phyloP scores from a whole-genome alignment of 805 yeast genomes.

The Diddensiella santjacobensis region DNA sequence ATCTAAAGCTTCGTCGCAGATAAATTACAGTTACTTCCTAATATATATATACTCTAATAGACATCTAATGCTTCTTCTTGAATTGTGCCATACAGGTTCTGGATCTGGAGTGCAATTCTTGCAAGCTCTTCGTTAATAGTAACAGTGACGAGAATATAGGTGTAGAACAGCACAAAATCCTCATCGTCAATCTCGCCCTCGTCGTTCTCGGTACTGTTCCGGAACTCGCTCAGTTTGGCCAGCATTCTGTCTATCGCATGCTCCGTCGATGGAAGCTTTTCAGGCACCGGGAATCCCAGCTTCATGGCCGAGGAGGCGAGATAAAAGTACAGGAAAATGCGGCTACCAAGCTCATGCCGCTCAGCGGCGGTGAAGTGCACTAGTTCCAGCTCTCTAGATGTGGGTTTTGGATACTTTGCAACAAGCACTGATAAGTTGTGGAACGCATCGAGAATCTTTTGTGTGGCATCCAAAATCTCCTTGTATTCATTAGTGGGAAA shows the following conservation, averaged over 20 bases:
- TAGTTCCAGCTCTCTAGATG: slow-evolving; percentile 52
- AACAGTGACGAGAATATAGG: slow-evolving; percentile 68
- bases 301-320: slow-evolving; percentile 60
- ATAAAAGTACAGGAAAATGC: slow-evolving; percentile 73
- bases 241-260: slow-evolving; percentile 69
- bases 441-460: slow-evolving; percentile 65
- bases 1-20: slow-evolving; percentile 43
- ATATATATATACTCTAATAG: not conserved
- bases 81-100: slow-evolving; percentile 61
- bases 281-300: slow-evolving; percentile 73
- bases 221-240: slow-evolving; percentile 56
- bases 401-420: slow-evolving; percentile 53
- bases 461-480: slow-evolving; percentile 51
- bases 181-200: slow-evolving; percentile 44
- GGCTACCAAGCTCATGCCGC: slow-evolving; percentile 63
- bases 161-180: slow-evolving; percentile 72
- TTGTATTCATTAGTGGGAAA: slow-evolving; percentile 56
- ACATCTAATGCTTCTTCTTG: slow-evolving; percentile 51
- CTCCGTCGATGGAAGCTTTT: slow-evolving; percentile 70
- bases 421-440: slow-evolving; percentile 71
- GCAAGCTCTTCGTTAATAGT: slow-evolving; percentile 64
- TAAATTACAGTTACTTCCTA: slow-evolving; percentile 13
- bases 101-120: slow-evolving; percentile 50
- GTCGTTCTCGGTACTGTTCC: slow-evolving; percentile 36
- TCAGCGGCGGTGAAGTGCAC: slow-evolving; percentile 48